Evolutionary conservation across 192 early-diverging fungal genomes (phyloP), one percentile per base, ranked within the genome.

Genomic region (Chytriomyces confervae): DNA sequence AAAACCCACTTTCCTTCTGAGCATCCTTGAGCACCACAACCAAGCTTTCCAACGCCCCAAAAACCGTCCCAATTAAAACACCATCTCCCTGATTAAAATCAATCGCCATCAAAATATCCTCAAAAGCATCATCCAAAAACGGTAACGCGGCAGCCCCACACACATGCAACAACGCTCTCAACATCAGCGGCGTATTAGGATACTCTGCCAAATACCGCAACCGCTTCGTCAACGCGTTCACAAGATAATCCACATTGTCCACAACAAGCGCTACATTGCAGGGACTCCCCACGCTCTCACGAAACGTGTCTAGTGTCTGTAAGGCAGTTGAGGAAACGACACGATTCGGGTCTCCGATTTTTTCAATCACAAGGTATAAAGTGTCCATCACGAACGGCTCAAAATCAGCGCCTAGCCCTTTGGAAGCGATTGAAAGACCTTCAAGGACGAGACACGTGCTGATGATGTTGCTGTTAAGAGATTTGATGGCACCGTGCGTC

Each of bases 171-270:
- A 79, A 76, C 10, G 82, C 82, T 9, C 36, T 29, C 51, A 86
- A 49, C 29, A 86, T 81, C 11, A 45, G 13, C 8, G 82, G 80
- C 13, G 80, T 80, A 18, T 69, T 13, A 5, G 82, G 85, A 49
- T 84, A 72, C 6, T 51, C 45, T 16, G 50, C 36, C 7, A 84
- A 27, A 72, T 82, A 74, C n/a, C 79, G 67, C 24, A 86, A 47
- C 13, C 77, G 71, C 50, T 75, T 50, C 4, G 62, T 68, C 18
- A 82, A 72, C 36, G 62, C 69, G 69, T 86, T 80, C n/a, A 86
- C 68, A 16, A 86, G 20, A 61, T 86, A 86, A 66, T 86, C 85
- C 46, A 82, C 63, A 46, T 86, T 81, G 16, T 50, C 64, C 16
- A 81, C 53, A 9, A 84, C 62, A 57, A 86, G 57, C 18, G 72